Percentiles rank a stretch among this genome's conserved stretches.
phyloP scores from a whole-genome alignment of 1,284 basidiomycete genomes.

The Austroboletus olivaceoglutinosus region DNA sequence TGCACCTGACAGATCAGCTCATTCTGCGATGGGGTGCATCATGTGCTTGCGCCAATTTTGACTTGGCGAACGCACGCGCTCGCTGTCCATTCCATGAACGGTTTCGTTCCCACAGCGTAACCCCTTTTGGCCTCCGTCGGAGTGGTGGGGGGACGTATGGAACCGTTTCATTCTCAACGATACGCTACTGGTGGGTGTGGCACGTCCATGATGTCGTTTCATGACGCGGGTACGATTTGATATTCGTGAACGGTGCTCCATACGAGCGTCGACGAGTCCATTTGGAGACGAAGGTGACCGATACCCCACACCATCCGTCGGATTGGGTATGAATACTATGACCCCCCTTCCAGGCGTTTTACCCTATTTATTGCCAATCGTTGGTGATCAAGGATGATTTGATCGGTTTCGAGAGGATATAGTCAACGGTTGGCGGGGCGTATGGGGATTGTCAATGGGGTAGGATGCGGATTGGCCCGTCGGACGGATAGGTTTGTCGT shows the following conservation, averaged over 20 bases:
- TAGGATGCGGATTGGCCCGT: background rate
- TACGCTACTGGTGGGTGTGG: conserved; percentile 3
- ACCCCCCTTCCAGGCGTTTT: background rate
- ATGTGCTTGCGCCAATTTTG: background rate
- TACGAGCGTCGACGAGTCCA: background rate
- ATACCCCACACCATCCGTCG: background rate
- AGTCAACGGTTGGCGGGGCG: too few relatives aligned
- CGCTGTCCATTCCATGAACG: background rate
- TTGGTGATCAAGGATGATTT: background rate
- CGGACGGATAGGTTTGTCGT: background rate
- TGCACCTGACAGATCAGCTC: conserved; percentile 1
- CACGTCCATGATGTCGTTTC: background rate
- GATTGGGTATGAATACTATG: background rate
- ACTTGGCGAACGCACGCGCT: background rate
- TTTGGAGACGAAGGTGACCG: conserved; percentile 1
- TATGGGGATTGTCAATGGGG: background rate
- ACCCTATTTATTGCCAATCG: too few relatives aligned
- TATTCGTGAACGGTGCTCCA: background rate
- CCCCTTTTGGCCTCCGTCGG: conserved; percentile 11
- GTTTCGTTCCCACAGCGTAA: background rate
- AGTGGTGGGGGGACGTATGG: background rate
- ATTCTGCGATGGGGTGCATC: background rate
- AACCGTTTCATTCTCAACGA: background rate
- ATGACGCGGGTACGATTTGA: background rate
- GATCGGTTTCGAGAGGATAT: background rate